A percentile compares a stretch with the other conserved stretches of the same genome.
Evolutionary conservation across 139 green algal species (phyloP).

Genomic region (Volvox africanus): DNA sequence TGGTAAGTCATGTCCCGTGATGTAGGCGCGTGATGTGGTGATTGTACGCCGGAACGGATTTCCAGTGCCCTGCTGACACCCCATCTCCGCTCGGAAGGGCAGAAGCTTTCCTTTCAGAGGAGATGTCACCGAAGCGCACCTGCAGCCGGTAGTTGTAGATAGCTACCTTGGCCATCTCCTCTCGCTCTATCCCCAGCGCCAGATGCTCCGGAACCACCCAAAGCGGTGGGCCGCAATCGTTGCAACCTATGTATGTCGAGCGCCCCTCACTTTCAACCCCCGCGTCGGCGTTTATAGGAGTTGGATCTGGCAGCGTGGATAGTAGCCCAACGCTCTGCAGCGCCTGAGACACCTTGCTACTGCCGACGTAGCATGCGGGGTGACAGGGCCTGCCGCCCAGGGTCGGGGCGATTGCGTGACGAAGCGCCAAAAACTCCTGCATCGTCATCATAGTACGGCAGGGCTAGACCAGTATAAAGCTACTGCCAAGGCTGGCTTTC

Average conservation of each 20-base stretch:
- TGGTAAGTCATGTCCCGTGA: too few relatives aligned
- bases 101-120: too few relatives aligned
- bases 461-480: too few relatives aligned
- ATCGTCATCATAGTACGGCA: too few relatives aligned
- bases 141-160: slow-evolving; percentile 23
- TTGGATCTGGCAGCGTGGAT: background rate
- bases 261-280: too few relatives aligned
- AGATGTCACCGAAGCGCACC: background rate
- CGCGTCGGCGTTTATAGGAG: background rate
- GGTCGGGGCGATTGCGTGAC: background rate
- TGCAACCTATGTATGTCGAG: background rate
- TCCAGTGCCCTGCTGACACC: too few relatives aligned
- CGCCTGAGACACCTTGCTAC: background rate
- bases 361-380: background rate
- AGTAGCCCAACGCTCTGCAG: background rate
- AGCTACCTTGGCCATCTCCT: background rate
- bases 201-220: slow-evolving; percentile 37
- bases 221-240: background rate
- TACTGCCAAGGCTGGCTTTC: too few relatives aligned
- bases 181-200: background rate
- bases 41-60: too few relatives aligned
- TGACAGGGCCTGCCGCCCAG: background rate
- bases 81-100: too few relatives aligned
- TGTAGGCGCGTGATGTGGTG: too few relatives aligned
- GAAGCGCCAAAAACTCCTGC: slow-evolving; percentile 23